Evolutionary conservation across 768 basidiomycete species (phyloP).

Genomic region (Pulveroboletus sp.): DNA sequence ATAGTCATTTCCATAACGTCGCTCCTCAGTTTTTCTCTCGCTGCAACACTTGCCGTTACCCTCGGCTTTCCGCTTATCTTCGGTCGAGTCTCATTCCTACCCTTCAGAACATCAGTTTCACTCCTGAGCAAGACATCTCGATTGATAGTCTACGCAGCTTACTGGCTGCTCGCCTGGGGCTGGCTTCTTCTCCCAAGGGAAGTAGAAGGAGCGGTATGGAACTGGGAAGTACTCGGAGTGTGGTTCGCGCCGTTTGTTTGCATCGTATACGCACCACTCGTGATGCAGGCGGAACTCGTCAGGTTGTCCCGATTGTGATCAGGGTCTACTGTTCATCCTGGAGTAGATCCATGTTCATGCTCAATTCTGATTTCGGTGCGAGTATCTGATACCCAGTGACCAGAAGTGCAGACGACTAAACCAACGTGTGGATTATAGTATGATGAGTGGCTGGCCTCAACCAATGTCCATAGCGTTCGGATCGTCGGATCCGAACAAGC

Average conservation of each 20-base stretch:
- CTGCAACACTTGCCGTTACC: slow-evolving; percentile 60
- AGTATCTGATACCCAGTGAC: neutral
- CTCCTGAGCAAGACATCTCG: slow-evolving; percentile 22
- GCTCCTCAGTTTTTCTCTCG: slow-evolving; percentile 90
- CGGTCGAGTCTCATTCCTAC: slow-evolving; percentile 31
- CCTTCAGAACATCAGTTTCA: slow-evolving; percentile 14
- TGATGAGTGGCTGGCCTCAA: slow-evolving; percentile 7
- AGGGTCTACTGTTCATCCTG: neutral
- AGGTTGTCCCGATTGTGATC: slow-evolving; percentile 30
- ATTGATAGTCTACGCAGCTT: slow-evolving; percentile 28
- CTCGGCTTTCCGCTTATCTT: slow-evolving; percentile 63
- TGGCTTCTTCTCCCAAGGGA: slow-evolving; percentile 51
- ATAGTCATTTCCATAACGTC: slow-evolving; percentile 81
- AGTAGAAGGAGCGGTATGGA: slow-evolving; percentile 52
- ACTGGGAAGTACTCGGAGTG: slow-evolving; percentile 74
- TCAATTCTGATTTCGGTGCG: neutral
- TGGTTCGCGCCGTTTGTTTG: slow-evolving; percentile 85
- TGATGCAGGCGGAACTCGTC: slow-evolving; percentile 65
- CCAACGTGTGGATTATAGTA: neutral
- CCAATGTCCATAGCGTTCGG: slow-evolving; percentile 32
- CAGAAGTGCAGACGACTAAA: neutral
- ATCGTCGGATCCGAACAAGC: slow-evolving; percentile 49
- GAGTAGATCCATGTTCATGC: neutral
- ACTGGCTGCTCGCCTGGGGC: slow-evolving; percentile 47
- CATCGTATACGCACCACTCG: slow-evolving; percentile 70